phyloP scores from a whole-genome alignment of 306 rosid species.

The Malus sieversii region DNA sequence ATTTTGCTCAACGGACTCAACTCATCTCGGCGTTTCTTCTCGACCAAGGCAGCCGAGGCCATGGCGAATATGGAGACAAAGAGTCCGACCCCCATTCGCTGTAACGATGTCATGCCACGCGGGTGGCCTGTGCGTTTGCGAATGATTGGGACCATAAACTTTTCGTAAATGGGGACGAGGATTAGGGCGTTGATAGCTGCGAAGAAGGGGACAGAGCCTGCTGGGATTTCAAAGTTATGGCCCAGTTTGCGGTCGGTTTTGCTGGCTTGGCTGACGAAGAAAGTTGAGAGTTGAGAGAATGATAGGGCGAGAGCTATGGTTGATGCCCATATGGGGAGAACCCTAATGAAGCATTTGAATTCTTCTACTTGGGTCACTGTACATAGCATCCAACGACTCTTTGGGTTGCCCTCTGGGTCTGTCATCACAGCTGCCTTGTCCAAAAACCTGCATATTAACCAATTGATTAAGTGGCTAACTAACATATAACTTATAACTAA shows the following conservation, averaged over 20 bases:
- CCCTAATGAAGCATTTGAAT: constrained; percentile 35
- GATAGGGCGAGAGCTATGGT: constrained; percentile 48
- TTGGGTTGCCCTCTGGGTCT: constrained; percentile 14
- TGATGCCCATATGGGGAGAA: constrained; percentile 45
- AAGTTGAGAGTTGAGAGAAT: constrained; percentile 48
- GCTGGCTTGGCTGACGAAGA: constrained; percentile 48
- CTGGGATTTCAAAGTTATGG: constrained; percentile 32
- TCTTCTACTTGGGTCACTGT: constrained; percentile 67
- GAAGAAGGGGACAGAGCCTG: constrained; percentile 43
- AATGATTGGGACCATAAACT: constrained; percentile 35
- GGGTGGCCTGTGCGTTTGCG: constrained; percentile 39
- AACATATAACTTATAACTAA: background rate
- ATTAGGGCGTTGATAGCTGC: constrained; percentile 38
- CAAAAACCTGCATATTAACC: constrained; percentile 21
- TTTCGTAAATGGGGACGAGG: constrained; percentile 51
- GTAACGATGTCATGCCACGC: constrained; percentile 57
- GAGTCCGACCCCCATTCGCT: constrained; percentile 52
- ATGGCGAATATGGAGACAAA: constrained; percentile 41
- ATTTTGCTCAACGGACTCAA: constrained; percentile 3
- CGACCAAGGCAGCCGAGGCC: constrained; percentile 42
- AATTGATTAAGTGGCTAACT: too few species aligned
- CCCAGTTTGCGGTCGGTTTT: constrained; percentile 36
- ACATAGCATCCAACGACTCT: constrained; percentile 34
- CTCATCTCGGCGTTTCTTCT: constrained; percentile 32
- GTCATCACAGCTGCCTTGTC: constrained; percentile 44